Percentiles rank a stretch among this genome's conserved stretches.
Evolutionary conservation across 2,329 filamentous ascomycete genomes (phyloP).

Genomic region (Paecilomyces fulvus): DNA sequence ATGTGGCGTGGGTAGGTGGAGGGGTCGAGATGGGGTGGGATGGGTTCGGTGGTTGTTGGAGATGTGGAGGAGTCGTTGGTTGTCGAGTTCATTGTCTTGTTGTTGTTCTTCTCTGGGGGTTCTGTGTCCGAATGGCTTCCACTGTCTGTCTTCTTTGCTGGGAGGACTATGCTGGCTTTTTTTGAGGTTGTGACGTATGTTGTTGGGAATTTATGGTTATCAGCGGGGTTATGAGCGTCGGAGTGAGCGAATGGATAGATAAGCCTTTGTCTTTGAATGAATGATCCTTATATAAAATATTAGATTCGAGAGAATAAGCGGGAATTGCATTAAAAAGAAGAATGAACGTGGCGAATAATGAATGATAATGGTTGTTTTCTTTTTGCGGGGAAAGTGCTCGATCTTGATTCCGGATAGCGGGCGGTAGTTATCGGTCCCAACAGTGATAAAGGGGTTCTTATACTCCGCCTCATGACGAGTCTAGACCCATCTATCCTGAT

Average conservation of each 20-base stretch:
- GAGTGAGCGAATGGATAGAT: not conserved
- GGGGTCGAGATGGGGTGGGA: slow-evolving; percentile 25
- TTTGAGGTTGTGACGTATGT: not conserved
- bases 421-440: no score
- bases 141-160: not conserved
- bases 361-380: no score
- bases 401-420: no score
- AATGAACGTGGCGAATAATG: no score
- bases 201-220: not conserved
- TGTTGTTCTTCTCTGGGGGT: not conserved
- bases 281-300: not conserved
- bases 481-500: not conserved
- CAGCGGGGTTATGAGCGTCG: not conserved
- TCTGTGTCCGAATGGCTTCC: not conserved
- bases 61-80: no score
- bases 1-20: slow-evolving; percentile 32
- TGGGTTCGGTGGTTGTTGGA: no score
- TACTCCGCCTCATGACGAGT: not conserved
- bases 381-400: no score
- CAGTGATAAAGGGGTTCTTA: no score
- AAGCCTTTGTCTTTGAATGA: no score
- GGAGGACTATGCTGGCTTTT: not conserved
- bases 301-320: not conserved
- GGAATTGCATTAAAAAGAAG: not conserved
- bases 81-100: not conserved